phyloP scores from a whole-genome alignment of 192 early-diverging fungal genomes.

The Endogone sp. region DNA sequence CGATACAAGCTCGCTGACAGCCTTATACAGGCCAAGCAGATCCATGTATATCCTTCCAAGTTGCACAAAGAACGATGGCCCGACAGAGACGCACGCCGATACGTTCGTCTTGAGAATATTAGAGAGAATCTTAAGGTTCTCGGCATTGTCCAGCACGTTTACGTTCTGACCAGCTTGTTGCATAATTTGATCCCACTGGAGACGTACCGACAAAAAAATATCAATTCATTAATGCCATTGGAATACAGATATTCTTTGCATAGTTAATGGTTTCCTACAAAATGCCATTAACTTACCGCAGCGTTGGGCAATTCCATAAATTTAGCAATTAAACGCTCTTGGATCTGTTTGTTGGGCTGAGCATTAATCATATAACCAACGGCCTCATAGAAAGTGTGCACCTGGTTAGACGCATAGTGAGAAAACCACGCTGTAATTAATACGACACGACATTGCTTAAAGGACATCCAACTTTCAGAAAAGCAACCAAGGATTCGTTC shows the following conservation, averaged over 20 bases:
- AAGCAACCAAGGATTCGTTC: background rate
- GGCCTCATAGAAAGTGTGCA: constrained; percentile 98
- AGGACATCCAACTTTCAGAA: constrained; percentile 3
- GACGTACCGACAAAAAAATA: constrained; percentile 10
- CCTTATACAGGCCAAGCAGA: constrained; percentile 89
- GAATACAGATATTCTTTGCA: background rate
- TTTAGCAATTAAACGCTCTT: constrained; percentile 79
- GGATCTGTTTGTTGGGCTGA: constrained; percentile 71
- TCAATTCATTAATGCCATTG: background rate
- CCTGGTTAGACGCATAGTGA: too few relatives aligned
- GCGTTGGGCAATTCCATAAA: constrained; percentile 90
- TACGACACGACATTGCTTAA: too few relatives aligned
- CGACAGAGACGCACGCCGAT: constrained; percentile 83
- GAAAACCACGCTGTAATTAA: too few relatives aligned
- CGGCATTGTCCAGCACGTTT: constrained; percentile 68
- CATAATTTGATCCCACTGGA: constrained; percentile 83
- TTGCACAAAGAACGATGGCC: constrained; percentile 84
- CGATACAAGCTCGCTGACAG: constrained; percentile 82
- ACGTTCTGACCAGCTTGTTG: constrained; percentile 63
- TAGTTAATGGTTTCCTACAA: background rate
- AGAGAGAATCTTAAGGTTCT: constrained; percentile 83
- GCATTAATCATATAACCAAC: constrained; percentile 98
- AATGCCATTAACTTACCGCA: constrained; percentile 51
- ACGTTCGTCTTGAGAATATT: constrained; percentile 97
- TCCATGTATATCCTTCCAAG: constrained; percentile 88